Base-by-base conservation (phyloP, 2,329 filamentous ascomycete species). In the Colletotrichum euphorbiae region DNA sequence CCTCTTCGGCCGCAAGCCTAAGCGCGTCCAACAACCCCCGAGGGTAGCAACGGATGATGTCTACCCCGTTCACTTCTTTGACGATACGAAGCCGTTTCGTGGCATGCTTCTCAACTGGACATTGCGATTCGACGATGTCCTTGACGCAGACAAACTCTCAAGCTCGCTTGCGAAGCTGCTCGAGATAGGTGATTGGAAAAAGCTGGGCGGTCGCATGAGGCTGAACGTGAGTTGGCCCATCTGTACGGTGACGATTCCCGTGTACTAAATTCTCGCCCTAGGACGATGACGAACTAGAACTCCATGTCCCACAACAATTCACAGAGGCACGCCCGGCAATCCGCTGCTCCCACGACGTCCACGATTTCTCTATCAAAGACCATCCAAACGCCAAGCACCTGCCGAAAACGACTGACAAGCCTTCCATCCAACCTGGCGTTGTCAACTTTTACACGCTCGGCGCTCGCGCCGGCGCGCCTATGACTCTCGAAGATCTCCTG, bases 191-290 rank as follows among this genome's bases (percentile, higher is more conserved):
- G 80, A 80, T 38, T 86, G 83, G 84, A 77, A 76, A 31, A 83
- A 82, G 67, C 70, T 86, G 1, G 83, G 81, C 0, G 84, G 81
- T 6, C 77, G 83, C 5, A 69, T 85, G n/a, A 74, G 82, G 13
- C 38, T 75, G 21, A 80, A 78, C 59, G 80, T 81, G 73, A 54
- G 67, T 62, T 15, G 6, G 8, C 13, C 12, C 3, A 15, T 13
- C 12, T 12, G 6, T 11, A 11, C 13, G 13, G 36, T 38, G 4
- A 13, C 36, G 8, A 11, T 5, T 38, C 13, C 36, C 4, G 9
- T 15, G 36, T 4, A 38, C 36, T 38, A 15, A 15, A 38, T 15
- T 8, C 3, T 38, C 3, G 36, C 9, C 3, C 6, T 42, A 71
- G 69, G 31, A 69, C 1, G 57, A 75, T 1, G 75, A 73, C 6